Evolutionary conservation across 1,139 yeast genomes (phyloP), one percentile per base, ranked within the genome.

Genomic region (Magnusiomyces starmeri): DNA sequence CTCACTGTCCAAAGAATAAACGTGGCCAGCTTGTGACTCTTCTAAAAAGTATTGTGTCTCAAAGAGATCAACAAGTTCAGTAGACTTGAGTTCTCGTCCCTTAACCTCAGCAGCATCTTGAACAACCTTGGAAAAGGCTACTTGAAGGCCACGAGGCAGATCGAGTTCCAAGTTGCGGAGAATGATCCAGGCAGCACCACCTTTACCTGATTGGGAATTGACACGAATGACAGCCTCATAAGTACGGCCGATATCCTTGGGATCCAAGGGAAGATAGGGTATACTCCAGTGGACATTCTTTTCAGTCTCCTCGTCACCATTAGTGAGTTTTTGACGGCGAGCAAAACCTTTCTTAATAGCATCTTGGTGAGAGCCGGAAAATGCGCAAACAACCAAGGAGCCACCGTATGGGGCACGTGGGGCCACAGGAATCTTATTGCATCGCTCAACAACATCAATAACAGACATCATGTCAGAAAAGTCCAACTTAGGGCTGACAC

Each of bases 131-230:
- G 97, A 89, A 70, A 89, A 92, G 54, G 86, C 88, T 48, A 90
- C 85, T 73, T 92, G 98, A 67, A 92, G 75, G 51, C 83, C 84
- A 70, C 97, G 82, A 57, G 98, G 98, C 62, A 92, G 77, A 65
- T 92, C 97, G 57, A 92, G 78, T 59, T 90, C 97, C 66, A 92
- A 76, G 58, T 85, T 79, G 65, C 95, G 81, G 63, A 89, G 78
- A 64, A 92, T 85, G 59, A 92, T 85, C 97, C 97, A 92, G 29
- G 97, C 95, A 27, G 97, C 95, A 67, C 97, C 97, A 66, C 97
- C 97, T 73, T 92, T 92, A 65, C 98, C 98, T 26, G 95, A 85
- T 75, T 92, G 97, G 10, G 97, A 89, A 75, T 92, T 92, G 70
- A 92, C 97, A 70, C 98, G 82, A 65, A 92, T 92, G 59, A 92